Percentiles rank a stretch among this genome's conserved stretches.
These are phyloP conservation scores for Paramecium octaurelia DNA, from an alignment of 73 alveolate genomes.

Conservation along the genomic window DNA sequence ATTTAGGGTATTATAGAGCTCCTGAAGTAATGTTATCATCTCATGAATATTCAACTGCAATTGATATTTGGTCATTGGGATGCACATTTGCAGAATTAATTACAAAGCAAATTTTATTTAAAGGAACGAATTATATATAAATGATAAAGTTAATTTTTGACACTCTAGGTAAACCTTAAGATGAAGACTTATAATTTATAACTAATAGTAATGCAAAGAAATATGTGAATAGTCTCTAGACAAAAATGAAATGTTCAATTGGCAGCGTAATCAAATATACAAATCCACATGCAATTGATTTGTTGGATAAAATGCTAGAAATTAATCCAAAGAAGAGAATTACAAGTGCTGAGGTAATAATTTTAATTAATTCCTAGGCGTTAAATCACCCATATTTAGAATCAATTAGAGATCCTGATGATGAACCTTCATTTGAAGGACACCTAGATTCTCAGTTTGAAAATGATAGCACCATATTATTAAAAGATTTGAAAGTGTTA, in stretches of 20 bases:
- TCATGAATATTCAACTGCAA: constrained; percentile 70
- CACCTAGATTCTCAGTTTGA: constrained; percentile 16
- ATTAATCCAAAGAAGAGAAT: constrained; percentile 45
- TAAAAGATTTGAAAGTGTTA: background rate
- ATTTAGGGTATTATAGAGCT: constrained; percentile 71
- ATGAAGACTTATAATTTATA: constrained; percentile 34
- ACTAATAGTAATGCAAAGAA: constrained; percentile 24
- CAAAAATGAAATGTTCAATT: background rate
- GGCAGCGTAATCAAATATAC: background rate
- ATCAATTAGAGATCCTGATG: constrained; percentile 46
- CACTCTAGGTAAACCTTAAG: constrained; percentile 51
- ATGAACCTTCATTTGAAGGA: constrained; percentile 41
- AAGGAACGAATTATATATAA: constrained; percentile 69
- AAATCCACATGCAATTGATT: constrained; percentile 36
- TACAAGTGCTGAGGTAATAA: background rate
- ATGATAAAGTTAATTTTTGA: constrained; percentile 65
- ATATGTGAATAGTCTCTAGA: constrained; percentile 25
- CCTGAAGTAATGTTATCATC: constrained; percentile 74
- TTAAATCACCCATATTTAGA: constrained; percentile 38
- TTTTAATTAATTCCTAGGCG: background rate
- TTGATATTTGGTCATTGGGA: constrained; percentile 79
- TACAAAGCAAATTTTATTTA: constrained; percentile 64
- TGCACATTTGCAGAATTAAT: constrained; percentile 76
- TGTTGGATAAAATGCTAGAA: constrained; percentile 53
- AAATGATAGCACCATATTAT: background rate